Evolutionary conservation across 208 protist genomes (phyloP).

Genomic region (Endotrypanum monterogeii): DNA sequence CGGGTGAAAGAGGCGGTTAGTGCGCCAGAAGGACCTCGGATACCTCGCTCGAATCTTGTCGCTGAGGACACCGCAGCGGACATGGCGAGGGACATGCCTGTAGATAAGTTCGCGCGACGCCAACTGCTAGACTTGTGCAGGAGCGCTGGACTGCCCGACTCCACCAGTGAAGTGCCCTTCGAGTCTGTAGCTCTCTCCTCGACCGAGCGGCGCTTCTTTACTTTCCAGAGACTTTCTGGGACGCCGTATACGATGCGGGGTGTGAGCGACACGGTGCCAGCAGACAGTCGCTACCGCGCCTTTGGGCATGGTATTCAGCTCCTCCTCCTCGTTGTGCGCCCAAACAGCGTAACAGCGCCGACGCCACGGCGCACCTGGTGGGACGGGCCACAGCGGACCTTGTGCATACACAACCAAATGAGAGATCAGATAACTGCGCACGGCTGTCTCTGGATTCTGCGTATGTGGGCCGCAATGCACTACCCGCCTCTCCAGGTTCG

Average conservation of each 20-base stretch:
- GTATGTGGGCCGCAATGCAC: constrained; percentile 45
- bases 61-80: constrained; percentile 38
- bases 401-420: constrained; percentile 12
- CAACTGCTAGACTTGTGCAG: constrained; percentile 39
- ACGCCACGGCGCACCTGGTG: constrained; percentile 9
- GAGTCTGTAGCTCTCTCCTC: not conserved
- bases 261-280: constrained; percentile 20
- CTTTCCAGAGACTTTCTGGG: constrained; percentile 46
- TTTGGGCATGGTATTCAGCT: constrained; percentile 83
- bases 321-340: constrained; percentile 25
- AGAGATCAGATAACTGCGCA: constrained; percentile 20
- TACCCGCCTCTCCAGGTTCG: constrained; percentile 41
- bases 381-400: constrained; percentile 11
- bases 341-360: constrained; percentile 8
- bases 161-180: not conserved
- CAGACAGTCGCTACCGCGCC: constrained; percentile 56
- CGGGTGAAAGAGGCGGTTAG: constrained; percentile 18
- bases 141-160: constrained; percentile 46
- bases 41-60: constrained; percentile 28
- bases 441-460: constrained; percentile 52
- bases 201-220: constrained; percentile 41
- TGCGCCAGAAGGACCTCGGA: constrained; percentile 2
- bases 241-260: constrained; percentile 79
- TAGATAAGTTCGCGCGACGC: constrained; percentile 33
- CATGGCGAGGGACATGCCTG: constrained; percentile 28